Base-by-base conservation (phyloP, 2,329 filamentous ascomycete species). In the Alternaria longipes region DNA sequence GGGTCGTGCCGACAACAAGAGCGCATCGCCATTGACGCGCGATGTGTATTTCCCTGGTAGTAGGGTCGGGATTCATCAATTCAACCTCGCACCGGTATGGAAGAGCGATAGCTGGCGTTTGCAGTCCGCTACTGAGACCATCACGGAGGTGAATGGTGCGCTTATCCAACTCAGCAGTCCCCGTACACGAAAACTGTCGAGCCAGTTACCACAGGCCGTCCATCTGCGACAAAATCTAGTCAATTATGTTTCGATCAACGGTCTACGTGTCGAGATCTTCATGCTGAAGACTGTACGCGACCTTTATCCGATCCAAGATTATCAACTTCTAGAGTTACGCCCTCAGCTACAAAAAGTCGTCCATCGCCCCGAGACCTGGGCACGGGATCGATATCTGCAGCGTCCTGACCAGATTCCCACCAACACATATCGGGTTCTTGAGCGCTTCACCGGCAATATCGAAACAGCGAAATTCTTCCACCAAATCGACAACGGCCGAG, bases 1-100 rank as follows among this genome's bases (percentile, higher is more conserved):
- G 12, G 64, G 68, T 2, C 54, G 59, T 32, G 18, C 24, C 5
- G 50, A 46, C 18, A 53, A 18, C 14, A 50, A 49, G 34, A 30
- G 32, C 18, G 20, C n/a, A 22, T 5, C 7, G 14, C 49, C 32
- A 12, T 18, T 24, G n/a, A 36, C 26, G 8, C 54, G 52, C 9
- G 66, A 70, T 44, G 65, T 70, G n/a, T 68, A 62, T 36, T 24
- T 70, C 7, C 64, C 67, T 30, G 54, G 50, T 4, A 34, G 45
- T n/a, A 24, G n/a, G 5, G 24, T 54, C n/a, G 54, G 42, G 8
- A 58, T 59, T 14, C 56, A 58, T n/a, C 61, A 63, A 4, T 64
- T 64, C 41, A 30, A 32, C 6, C 30, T 68, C 18, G 5, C 57
- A 3, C 57, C 62, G 2, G 54, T 61, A 9, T 44, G 46, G 34